Conservation (phyloP, 192 early-diverging fungal species). For the Mortierella hygrophila region DNA sequence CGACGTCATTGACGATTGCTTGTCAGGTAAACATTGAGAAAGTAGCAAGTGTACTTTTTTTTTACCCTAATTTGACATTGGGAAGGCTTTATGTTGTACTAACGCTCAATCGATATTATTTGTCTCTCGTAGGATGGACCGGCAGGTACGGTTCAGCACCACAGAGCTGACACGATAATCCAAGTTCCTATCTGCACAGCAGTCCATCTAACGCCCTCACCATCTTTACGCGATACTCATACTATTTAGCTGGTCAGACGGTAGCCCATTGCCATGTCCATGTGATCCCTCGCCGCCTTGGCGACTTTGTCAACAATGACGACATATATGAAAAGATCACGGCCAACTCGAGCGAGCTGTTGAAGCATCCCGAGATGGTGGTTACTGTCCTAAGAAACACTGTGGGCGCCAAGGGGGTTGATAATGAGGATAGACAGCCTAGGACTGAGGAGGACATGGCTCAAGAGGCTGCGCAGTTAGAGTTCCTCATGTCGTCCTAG, state of each 20-base stretch:
- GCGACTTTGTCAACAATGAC: conserved; percentile 90
- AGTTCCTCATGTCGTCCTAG: conserved; percentile 1
- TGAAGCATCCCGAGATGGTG: conserved; percentile 22
- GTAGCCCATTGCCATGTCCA: conserved; percentile 95
- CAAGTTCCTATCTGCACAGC: no score
- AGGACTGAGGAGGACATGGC: conserved; percentile 87
- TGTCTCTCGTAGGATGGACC: conserved; percentile 73
- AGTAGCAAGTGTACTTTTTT: no score
- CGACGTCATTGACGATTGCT: conserved; percentile 81
- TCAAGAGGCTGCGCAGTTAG: conserved; percentile 65
- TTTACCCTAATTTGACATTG: neutral
- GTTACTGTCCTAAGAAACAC: neutral
- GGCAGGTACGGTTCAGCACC: conserved; percentile 60
- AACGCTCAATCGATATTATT: neutral
- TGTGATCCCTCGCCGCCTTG: conserved; percentile 84
- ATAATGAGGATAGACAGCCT: conserved; percentile 79
- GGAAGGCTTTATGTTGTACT: neutral
- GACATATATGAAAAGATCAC: conserved; percentile 89
- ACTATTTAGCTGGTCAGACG: conserved; percentile 62
- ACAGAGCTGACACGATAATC: neutral
- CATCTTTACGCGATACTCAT: neutral
- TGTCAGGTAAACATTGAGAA: conserved; percentile 68
- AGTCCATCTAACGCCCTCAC: neutral
- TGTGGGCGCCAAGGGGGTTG: conserved; percentile 49
- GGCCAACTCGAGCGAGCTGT: conserved; percentile 51